Evolutionary conservation across 176 grass and related monocot species (phyloP).

Genomic region (Echinochloa phyllopogon): DNA sequence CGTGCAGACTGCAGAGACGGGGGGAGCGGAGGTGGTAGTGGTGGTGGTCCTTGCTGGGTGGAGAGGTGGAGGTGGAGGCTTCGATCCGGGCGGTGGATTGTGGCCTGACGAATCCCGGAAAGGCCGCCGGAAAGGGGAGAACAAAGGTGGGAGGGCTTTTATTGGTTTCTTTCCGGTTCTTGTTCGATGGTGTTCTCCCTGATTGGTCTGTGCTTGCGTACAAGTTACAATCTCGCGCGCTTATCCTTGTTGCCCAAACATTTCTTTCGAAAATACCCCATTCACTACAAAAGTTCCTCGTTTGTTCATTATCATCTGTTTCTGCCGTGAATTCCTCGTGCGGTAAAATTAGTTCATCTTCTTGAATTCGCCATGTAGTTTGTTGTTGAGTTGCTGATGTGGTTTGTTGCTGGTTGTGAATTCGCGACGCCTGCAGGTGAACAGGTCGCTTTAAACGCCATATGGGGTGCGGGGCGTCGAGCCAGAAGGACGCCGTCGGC

Average conservation of each 20-base stretch:
- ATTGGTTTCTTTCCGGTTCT: conserved; percentile 17
- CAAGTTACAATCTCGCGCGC: conserved; percentile 2
- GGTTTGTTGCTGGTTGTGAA: not conserved
- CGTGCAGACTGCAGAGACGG: conserved; percentile 8
- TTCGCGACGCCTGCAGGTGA: conserved; percentile 35
- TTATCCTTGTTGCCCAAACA: not conserved
- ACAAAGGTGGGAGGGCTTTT: conserved; percentile 51
- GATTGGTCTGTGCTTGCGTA: conserved; percentile 13
- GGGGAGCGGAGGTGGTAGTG: not conserved
- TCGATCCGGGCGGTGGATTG: conserved; percentile 36
- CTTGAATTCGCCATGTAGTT: not conserved
- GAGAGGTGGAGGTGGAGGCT: not conserved
- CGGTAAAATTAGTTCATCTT: not conserved
- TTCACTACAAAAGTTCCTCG: not conserved
- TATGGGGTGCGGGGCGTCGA: conserved; percentile 89
- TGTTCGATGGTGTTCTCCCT: conserved; percentile 20
- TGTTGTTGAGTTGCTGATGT: not conserved
- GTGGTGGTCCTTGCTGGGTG: not conserved
- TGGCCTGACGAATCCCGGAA: conserved; percentile 32
- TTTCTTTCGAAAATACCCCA: not conserved
- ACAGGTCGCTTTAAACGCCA: not conserved
- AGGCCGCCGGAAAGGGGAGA: conserved; percentile 28
- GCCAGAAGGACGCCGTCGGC: conserved; percentile 43
- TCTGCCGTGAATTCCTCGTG: not conserved
- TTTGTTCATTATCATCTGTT: not conserved